Evolutionary conservation across 306 rosid species (phyloP), one percentile per base, ranked within the genome.

Genomic region (Aeschynomene evenia): DNA sequence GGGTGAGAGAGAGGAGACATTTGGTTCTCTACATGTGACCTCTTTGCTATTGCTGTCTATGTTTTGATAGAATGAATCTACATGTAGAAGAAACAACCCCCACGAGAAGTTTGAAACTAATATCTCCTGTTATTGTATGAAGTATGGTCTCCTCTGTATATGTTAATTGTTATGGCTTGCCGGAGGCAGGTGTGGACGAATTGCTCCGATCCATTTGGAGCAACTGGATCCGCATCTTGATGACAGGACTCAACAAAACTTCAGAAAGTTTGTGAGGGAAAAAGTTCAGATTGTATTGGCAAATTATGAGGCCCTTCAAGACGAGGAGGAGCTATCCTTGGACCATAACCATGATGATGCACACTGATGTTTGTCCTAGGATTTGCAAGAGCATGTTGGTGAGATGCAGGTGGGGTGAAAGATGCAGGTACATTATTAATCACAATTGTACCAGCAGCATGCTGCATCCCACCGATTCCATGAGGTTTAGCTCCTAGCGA

Each of bases 311-410:
- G 37, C 12, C 66, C 59, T 28, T 7, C 55, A 51, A 26, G 40
- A 46, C 8, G 56, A 77, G 62, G 36, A 75, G 69, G 79, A 72
- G 24, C 59, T n/a, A 28, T 12, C 71, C 67, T 16, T 2, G 21
- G 77, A 69, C 29, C 53, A 7, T 20, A 36, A 55, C 60, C 33
- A 1, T 14, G 63, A 57, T 14, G 63, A 42, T 55, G 56, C 65
- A 37, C 63, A 43, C 7, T 58, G 72, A 28, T 20, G 67, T 73
- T 20, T 64, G 77, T 28, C 36, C 66, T 50, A 49, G 64, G 39
- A 68, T 37, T 56, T 20, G 61, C 9, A 49, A 26, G 36, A n/a
- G n/a, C n/a, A 72, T 71, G 37, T 23, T 4, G 67, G 60, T 31
- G n/a, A 13, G 76, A 43, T 57, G 37, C 56, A 12, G 37, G 34